Evolutionary conservation across 768 basidiomycete species (phyloP), one percentile per base, ranked within the genome.

Genomic region (Boletus huronensis): DNA sequence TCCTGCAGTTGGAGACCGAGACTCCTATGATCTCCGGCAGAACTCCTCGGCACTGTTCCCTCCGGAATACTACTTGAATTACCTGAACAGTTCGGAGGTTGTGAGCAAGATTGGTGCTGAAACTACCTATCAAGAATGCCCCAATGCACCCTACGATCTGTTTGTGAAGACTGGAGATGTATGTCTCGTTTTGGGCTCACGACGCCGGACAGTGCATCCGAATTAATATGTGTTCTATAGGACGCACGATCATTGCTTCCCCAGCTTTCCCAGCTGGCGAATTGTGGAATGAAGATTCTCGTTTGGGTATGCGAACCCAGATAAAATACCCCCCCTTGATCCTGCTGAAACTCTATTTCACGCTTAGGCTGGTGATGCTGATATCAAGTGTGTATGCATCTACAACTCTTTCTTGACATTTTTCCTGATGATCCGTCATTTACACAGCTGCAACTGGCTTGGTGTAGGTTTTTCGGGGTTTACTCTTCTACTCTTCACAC

Each of bases 101-200:
- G 58, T 72, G 64, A 64, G 60, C 19, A 65, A 61, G 50, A 86
- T 87, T 39, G 85, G 85, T 6, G 84, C 84, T 0, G 70, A 81
- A 54, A 59, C 63, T 23, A 61, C 55, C 1, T 87, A 84, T 60
- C 44, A 58, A 8, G 79, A 82, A 57, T 87, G 85, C 48, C 58
- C 81, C 0, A 50, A 77, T 53, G 61, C 77, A 0, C 75, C 79
- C 0, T 76, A 70, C 41, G 54, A 64, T 7, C 54, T 76, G 19
- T 82, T 87, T 60, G 55, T 34, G 3, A 70, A 54, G 38, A 85
- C 84, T 0, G 85, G 84, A 23, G 85, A 87, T 67, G 82, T 83
- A 52, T 51, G 78, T 59, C 8, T n/a, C 39, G 0, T 41, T n/a
- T 43, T 5, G 11, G 14, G 11, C 10, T 21, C 5, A 23, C 9